These are phyloP conservation scores for Myriosclerotinia curreyana DNA, from an alignment of 2,329 filamentous ascomycete genomes.

Conservation along the genomic window DNA sequence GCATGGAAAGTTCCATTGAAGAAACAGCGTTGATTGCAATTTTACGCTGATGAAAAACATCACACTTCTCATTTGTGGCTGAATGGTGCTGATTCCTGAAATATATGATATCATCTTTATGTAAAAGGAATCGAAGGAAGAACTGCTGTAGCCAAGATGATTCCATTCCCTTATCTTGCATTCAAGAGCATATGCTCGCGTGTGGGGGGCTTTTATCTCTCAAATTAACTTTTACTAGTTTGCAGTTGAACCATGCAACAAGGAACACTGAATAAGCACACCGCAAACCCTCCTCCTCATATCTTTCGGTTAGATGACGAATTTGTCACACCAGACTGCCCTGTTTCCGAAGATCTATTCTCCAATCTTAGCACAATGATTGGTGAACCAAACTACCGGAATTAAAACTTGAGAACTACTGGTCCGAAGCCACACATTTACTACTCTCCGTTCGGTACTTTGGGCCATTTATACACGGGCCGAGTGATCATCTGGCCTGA, in stretches of 20 bases:
- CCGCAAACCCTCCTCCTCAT: not conserved
- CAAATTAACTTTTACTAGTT: slow-evolving; percentile 5
- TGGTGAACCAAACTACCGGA: slow-evolving; percentile 4
- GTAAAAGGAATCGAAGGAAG: not conserved
- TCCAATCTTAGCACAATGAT: not conserved
- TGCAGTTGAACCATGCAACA: not conserved
- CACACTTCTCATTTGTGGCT: not conserved
- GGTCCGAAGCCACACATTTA: not conserved
- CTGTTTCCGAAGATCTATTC: slow-evolving; percentile 3
- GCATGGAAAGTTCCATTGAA: not conserved
- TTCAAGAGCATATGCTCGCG: not conserved
- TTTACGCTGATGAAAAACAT: not conserved
- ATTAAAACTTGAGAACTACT: slow-evolving; percentile 1
- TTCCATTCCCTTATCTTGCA: not conserved
- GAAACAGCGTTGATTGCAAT: not conserved
- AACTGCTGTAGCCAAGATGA: not conserved
- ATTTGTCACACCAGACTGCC: not conserved
- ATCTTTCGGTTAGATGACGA: not conserved
- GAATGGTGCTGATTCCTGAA: not conserved
- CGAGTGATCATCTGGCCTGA: slow-evolving; percentile 10
- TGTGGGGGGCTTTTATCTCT: not conserved
- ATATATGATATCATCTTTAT: not conserved
- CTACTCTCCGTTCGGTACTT: not conserved
- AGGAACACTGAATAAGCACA: not conserved
- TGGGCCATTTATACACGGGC: not conserved